Evolutionary conservation across 352 stramenopile species (phyloP).

Genomic region (Globisporangium spiculum): DNA sequence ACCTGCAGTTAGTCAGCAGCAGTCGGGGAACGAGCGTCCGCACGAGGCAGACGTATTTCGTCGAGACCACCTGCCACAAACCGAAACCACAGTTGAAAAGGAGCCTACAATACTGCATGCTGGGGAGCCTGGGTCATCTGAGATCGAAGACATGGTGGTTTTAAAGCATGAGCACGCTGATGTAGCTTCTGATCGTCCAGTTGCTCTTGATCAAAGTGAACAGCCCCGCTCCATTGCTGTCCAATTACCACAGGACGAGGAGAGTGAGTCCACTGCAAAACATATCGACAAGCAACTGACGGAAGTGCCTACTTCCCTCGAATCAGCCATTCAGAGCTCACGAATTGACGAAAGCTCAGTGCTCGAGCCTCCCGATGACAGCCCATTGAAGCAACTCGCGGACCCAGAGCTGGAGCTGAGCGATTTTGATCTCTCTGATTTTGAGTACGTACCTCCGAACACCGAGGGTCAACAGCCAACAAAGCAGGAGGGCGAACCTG

Average conservation of each 20-base stretch:
- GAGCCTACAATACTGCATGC: background rate
- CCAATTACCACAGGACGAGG: background rate
- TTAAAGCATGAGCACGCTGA: background rate
- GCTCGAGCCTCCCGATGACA: too few species aligned
- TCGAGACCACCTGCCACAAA: background rate
- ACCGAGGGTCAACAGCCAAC: background rate
- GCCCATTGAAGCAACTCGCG: background rate
- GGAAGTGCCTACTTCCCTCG: background rate
- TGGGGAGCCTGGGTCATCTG: background rate
- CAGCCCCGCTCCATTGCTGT: background rate
- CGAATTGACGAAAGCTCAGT: background rate
- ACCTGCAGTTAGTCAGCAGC: background rate
- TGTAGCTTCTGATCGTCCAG: background rate
- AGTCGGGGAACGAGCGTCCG: background rate
- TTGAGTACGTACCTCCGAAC: background rate
- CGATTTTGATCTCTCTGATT: background rate
- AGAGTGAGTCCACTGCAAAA: background rate
- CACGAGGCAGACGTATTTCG: background rate
- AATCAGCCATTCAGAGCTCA: background rate
- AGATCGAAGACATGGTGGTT: background rate
- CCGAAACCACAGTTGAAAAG: background rate
- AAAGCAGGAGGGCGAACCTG: background rate
- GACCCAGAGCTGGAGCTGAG: background rate
- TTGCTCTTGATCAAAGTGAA: background rate
- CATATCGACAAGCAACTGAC: background rate